A percentile compares a stretch with the other conserved stretches of the same genome.
These are phyloP conservation scores for Trypanosoma cruzi DNA, from an alignment of 208 protist genomes.

Conservation along the genomic window DNA sequence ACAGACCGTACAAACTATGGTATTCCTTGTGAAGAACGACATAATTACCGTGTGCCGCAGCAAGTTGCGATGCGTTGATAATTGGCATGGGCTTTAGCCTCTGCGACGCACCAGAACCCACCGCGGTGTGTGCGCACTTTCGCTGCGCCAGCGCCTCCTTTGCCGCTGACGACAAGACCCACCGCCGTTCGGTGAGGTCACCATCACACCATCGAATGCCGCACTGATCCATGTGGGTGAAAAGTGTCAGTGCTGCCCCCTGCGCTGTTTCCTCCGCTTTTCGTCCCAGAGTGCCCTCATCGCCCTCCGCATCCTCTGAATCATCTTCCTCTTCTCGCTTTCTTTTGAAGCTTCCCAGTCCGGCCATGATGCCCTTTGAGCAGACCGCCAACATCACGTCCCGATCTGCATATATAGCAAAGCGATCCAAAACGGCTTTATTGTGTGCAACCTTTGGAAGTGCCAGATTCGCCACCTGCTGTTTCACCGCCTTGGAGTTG, in stretches of 20 bases:
- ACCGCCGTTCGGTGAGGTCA: conserved; percentile 23
- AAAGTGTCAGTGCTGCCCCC: conserved; percentile 2
- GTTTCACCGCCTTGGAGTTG: conserved; percentile 38
- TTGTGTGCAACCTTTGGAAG: conserved; percentile 37
- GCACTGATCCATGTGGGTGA: conserved; percentile 30
- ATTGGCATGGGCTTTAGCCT: conserved; percentile 25
- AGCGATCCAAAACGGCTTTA: conserved; percentile 25
- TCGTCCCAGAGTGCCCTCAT: not conserved
- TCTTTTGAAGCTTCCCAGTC: conserved; percentile 30
- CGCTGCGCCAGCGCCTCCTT: conserved; percentile 20
- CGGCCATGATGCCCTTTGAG: conserved; percentile 38
- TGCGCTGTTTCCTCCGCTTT: not conserved
- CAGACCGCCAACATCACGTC: conserved; percentile 35
- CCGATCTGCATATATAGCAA: conserved; percentile 35
- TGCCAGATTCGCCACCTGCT: conserved; percentile 56
- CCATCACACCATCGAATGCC: conserved; percentile 36
- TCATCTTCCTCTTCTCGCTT: conserved; percentile 13
- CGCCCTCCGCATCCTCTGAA: conserved; percentile 19
- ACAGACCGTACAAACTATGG: conserved; percentile 3
- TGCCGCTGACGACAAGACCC: conserved; percentile 17
- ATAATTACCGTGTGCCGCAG: conserved; percentile 17
- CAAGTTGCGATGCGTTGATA: conserved; percentile 23
- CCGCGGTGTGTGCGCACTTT: not conserved
- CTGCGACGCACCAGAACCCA: not conserved
- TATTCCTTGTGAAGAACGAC: conserved; percentile 27